Evolutionary conservation across 2,329 filamentous ascomycete species (phyloP), one percentile per base, ranked within the genome.

Genomic region (Emydomyces testavorans): DNA sequence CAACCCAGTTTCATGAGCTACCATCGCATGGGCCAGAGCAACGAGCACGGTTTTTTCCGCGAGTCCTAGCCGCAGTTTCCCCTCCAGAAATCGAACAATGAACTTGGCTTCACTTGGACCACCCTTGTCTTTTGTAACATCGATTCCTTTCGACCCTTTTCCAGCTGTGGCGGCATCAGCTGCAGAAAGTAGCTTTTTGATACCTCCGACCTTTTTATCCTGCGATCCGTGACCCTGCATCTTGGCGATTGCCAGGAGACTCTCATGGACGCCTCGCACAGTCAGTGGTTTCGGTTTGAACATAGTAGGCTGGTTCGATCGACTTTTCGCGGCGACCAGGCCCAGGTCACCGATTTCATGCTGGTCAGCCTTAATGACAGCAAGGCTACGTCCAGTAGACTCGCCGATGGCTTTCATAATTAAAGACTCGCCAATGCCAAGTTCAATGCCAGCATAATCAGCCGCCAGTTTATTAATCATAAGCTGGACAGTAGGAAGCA

Each of bases 331-430:
- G 36, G 92, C 92, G 1, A 98, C 90, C 28, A 96, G 72, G 8
- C 92, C 92, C 8, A 98, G 75, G 64, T 98, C 92, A 46, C 92
- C 92, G 65, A 96, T 94, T 58, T 95, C 88, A 59, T 92, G 88
- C 62, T 98, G 92, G 57, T 96, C 89, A 41, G 84, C 80, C 69
- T 95, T 96, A 72, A 98, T 94, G 45, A 94, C 81, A 31, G 82
- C 76, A 39, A 95, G 68, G 59, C 81, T 94, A 52, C 92, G 81
- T 7, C 92, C 92, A 0, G 92, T 98, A 24, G 82, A 84, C 69
- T 96, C 90, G 8, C 90, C 90, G 60, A 98, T 94, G 4, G 92
- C 86, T 65, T 96, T 98, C 89, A 96, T 96, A 59, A 98, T 95
- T 23, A 98, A 69, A 0, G 90, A 96, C 67, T 98, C 92, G 49